Evolutionary conservation across 1,284 basidiomycete genomes (phyloP).

Genomic region (Cerioporus squamosus): DNA sequence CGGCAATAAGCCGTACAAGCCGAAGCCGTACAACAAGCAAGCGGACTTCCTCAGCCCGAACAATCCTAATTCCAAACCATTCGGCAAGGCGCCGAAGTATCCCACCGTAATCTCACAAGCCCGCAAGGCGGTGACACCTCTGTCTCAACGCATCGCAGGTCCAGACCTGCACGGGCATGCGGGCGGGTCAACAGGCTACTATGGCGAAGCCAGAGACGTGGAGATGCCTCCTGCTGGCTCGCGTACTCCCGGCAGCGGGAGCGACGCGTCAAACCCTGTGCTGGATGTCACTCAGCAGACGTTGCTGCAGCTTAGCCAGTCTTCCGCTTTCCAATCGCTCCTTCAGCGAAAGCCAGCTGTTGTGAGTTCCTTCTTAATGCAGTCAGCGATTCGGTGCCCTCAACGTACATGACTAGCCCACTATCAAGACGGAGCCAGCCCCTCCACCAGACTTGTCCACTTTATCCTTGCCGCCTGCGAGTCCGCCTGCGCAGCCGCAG

Average conservation of each 20-base stretch:
- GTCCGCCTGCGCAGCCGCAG: conserved; percentile 10
- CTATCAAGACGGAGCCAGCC: conserved; percentile 14
- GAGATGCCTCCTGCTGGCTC: conserved; percentile 9
- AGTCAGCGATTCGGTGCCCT: too few species aligned
- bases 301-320: conserved; percentile 22
- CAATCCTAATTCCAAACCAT: conserved; percentile 11
- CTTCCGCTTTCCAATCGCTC: conserved; percentile 22
- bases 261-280: conserved; percentile 12
- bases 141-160: conserved; percentile 19
- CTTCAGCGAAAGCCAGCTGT: conserved; percentile 6
- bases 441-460: conserved; percentile 14
- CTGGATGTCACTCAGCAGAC: conserved; percentile 23
- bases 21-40: conserved; percentile 18
- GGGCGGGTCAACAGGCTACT: conserved; percentile 8
- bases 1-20: conserved; percentile 22
- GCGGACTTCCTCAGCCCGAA: background rate
- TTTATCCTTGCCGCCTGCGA: conserved; percentile 7
- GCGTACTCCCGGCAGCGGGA: conserved; percentile 10
- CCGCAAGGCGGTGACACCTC: conserved; percentile 14
- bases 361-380: background rate
- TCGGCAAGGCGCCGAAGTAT: conserved; percentile 24
- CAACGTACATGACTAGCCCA: background rate
- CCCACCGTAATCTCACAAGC: conserved; percentile 20
- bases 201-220: conserved; percentile 10
- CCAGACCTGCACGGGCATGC: background rate